These are phyloP conservation scores for Cubamyces lactineus DNA, from an alignment of 768 basidiomycete species.

Conservation along the genomic window DNA sequence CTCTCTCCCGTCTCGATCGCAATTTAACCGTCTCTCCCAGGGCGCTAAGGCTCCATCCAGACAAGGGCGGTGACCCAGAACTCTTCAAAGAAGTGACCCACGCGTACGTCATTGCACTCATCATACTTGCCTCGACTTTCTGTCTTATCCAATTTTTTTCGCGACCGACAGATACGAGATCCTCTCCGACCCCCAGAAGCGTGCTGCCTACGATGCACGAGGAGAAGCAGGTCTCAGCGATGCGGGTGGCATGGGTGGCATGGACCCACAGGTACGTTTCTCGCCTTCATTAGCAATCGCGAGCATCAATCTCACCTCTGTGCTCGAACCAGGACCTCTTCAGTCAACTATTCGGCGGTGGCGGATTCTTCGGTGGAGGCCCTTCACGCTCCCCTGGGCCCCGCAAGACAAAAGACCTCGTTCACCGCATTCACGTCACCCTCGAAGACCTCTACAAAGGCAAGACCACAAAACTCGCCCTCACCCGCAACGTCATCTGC, in stretches of 20 bases:
- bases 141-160: slow-evolving; percentile 18
- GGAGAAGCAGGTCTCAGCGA: slow-evolving; percentile 92
- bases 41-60: slow-evolving; percentile 84
- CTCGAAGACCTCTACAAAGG: slow-evolving; percentile 99
- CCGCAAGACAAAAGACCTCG: slow-evolving; percentile 96
- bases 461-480: slow-evolving; percentile 96
- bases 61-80: slow-evolving; percentile 96
- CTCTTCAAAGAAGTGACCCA: slow-evolving; percentile 97
- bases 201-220: slow-evolving; percentile 81
- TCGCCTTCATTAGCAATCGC: background rate
- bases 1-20: slow-evolving; percentile 2
- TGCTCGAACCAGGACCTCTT: slow-evolving; percentile 79
- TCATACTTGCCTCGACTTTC: slow-evolving; percentile 16
- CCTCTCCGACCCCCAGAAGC: slow-evolving; percentile 84
- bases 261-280: slow-evolving; percentile 86
- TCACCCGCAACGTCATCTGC: slow-evolving; percentile 95
- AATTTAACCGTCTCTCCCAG: slow-evolving; percentile 43
- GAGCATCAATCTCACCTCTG: background rate
- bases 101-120: slow-evolving; percentile 61
- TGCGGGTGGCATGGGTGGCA: slow-evolving; percentile 88
- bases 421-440: slow-evolving; percentile 95
- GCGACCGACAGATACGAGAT: slow-evolving; percentile 93
- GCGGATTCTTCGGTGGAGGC: slow-evolving; percentile 72
- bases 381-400: slow-evolving; percentile 62
- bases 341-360: slow-evolving; percentile 93